phyloP scores from a whole-genome alignment of 73 alveolate species.

The Halteria grandinella region DNA sequence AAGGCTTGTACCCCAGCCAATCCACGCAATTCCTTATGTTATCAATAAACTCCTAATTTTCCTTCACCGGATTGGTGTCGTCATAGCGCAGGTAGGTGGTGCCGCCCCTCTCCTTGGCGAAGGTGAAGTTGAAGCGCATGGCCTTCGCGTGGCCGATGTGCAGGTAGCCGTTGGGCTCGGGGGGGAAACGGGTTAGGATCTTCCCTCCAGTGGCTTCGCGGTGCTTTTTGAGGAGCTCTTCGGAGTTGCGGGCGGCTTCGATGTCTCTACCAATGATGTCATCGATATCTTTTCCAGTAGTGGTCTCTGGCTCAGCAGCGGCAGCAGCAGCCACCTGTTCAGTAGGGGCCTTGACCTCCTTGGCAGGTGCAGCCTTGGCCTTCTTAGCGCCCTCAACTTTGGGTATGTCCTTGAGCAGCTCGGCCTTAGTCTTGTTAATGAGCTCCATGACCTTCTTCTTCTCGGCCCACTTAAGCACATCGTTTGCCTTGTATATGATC shows the following conservation, averaged over 20 bases:
- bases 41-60: conserved; percentile 94
- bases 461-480: conserved; percentile 84
- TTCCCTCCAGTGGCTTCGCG: conserved; percentile 89
- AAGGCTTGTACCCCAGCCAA: conserved; percentile 97
- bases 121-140: conserved; percentile 95
- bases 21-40: conserved; percentile 85
- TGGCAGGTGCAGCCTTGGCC: conserved; percentile 59
- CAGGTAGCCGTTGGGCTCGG: conserved; percentile 99
- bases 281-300: conserved; percentile 71
- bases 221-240: conserved; percentile 87
- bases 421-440: conserved; percentile 77
- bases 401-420: conserved; percentile 79
- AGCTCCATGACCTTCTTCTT: conserved; percentile 77
- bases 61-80: conserved; percentile 99
- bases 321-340: conserved; percentile 66
- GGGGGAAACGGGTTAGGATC: conserved; percentile 99
- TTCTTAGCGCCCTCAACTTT: conserved; percentile 79
- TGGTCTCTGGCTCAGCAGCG: conserved; percentile 55
- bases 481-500: conserved; percentile 77
- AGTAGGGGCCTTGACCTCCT: conserved; percentile 64
- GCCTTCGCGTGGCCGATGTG: conserved; percentile 99
- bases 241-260: conserved; percentile 80
- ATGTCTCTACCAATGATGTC: conserved; percentile 92
- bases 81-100: conserved; percentile 94
- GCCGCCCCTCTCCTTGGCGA: conserved; percentile 93